Evolutionary conservation across 2,329 filamentous ascomycete genomes (phyloP).

Genomic region (Dactylellina sp.): DNA sequence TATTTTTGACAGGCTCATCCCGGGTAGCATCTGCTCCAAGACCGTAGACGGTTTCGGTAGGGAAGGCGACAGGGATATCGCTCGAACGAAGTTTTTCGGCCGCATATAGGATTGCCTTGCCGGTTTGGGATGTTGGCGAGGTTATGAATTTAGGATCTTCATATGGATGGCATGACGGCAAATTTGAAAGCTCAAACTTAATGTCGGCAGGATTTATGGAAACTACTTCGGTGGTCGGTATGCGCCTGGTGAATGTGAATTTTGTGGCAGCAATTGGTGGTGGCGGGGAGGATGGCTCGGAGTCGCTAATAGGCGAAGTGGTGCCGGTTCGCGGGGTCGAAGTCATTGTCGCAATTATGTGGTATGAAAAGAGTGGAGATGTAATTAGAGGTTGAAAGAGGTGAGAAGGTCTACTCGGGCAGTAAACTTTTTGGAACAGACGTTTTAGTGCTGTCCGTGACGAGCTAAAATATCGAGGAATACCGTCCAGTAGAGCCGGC

Average conservation of each 20-base stretch:
- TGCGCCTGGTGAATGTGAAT: slow-evolving; percentile 40
- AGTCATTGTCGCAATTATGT: slow-evolving; percentile 13
- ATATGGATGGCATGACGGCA: slow-evolving; percentile 57
- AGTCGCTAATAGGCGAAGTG: slow-evolving; percentile 33
- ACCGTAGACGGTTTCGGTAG: slow-evolving; percentile 97
- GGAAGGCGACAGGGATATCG: slow-evolving; percentile 87
- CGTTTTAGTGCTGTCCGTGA: not conserved
- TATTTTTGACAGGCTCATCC: slow-evolving; percentile 84
- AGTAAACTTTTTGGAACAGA: not conserved
- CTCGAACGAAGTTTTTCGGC: slow-evolving; percentile 74
- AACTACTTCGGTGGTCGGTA: slow-evolving; percentile 52
- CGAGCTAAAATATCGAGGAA: slow-evolving; percentile 9
- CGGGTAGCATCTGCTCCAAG: slow-evolving; percentile 95
- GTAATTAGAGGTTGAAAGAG: slow-evolving; percentile 2
- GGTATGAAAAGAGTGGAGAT: slow-evolving; percentile 27
- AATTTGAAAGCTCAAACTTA: slow-evolving; percentile 49
- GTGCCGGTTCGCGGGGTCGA: slow-evolving; percentile 30
- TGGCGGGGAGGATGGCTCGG: slow-evolving; percentile 29
- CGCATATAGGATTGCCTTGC: slow-evolving; percentile 71
- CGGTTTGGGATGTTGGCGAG: slow-evolving; percentile 50
- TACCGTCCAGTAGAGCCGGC: slow-evolving; percentile 1
- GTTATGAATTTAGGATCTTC: slow-evolving; percentile 59
- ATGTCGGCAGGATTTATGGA: slow-evolving; percentile 57
- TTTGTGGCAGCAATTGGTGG: slow-evolving; percentile 32
- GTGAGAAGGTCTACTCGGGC: slow-evolving; percentile 3